Evolutionary conservation across 768 basidiomycete genomes (phyloP).

Genomic region (Guyanaporus albipodus): DNA sequence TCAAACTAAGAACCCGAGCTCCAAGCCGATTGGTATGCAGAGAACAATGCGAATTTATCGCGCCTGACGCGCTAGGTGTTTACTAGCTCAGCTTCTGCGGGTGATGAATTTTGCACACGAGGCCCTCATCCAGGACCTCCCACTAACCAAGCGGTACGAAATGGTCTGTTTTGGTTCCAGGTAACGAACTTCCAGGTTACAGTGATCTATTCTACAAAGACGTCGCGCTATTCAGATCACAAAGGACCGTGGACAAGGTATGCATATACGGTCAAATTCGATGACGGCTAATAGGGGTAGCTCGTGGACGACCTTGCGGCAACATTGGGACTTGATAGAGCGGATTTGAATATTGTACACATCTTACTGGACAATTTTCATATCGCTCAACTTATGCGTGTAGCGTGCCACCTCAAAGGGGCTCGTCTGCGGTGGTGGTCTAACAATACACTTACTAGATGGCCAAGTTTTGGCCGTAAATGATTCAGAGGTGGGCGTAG

Average conservation of each 20-base stretch:
- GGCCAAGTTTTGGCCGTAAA: slow-evolving; percentile 50
- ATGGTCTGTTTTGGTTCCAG: slow-evolving; percentile 4
- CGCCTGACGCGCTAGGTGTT: background rate
- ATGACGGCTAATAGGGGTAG: slow-evolving; percentile 36
- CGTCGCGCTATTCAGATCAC: slow-evolving; percentile 70
- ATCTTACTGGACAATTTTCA: background rate
- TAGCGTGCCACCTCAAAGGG: slow-evolving; percentile 91
- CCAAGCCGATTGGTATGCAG: slow-evolving; percentile 39
- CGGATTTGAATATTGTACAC: slow-evolving; percentile 74
- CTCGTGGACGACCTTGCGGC: slow-evolving; percentile 89
- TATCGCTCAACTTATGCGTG: slow-evolving; percentile 6
- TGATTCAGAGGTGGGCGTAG: slow-evolving; percentile 55
- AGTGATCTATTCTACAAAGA: slow-evolving; percentile 92
- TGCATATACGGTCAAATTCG: slow-evolving; percentile 7
- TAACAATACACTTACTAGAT: slow-evolving; percentile 53
- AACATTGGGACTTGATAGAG: slow-evolving; percentile 66
- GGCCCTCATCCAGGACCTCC: slow-evolving; percentile 49
- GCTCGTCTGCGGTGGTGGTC: slow-evolving; percentile 65
- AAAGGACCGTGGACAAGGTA: slow-evolving; percentile 77
- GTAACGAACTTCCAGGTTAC: background rate
- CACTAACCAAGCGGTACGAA: slow-evolving; percentile 62
- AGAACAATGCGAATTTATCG: background rate
- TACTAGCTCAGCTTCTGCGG: slow-evolving; percentile 62
- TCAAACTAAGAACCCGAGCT: slow-evolving; percentile 34
- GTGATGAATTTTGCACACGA: slow-evolving; percentile 70